These are phyloP conservation scores for Triticum urartu DNA, from an alignment of 176 grass and related monocot genomes.

Conservation along the genomic window DNA sequence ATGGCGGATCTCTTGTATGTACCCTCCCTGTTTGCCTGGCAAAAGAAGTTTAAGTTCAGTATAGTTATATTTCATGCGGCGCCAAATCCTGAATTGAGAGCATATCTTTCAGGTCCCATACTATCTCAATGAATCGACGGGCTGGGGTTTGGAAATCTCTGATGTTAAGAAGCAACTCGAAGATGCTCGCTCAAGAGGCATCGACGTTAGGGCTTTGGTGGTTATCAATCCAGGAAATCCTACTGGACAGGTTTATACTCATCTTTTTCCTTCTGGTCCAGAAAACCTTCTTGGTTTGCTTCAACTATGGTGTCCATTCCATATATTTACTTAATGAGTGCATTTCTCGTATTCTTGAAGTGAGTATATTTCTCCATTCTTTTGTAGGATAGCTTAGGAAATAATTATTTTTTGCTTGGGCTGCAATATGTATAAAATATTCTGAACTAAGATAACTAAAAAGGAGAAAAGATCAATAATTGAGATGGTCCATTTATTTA, in stretches of 20 bases:
- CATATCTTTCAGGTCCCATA: slow-evolving; percentile 78
- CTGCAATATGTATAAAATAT: slow-evolving; percentile 3
- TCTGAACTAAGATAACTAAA: slow-evolving; percentile 5
- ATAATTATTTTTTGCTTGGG: not conserved
- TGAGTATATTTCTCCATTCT: not conserved
- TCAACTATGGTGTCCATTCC: not conserved
- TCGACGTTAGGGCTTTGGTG: slow-evolving; percentile 80
- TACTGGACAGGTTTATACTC: slow-evolving; percentile 77
- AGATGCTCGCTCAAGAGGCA: slow-evolving; percentile 79
- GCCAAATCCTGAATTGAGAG: slow-evolving; percentile 5
- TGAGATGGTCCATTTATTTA: slow-evolving; percentile 20
- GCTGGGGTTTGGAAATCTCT: slow-evolving; percentile 91
- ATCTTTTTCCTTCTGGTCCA: not conserved
- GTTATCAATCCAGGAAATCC: slow-evolving; percentile 99
- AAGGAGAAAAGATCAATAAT: slow-evolving; percentile 1
- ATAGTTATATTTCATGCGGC: not conserved
- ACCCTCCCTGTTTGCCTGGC: not conserved
- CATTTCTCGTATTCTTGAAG: not conserved
- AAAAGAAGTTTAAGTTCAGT: not conserved
- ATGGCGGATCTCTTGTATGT: slow-evolving; percentile 97
- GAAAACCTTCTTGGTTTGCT: not conserved
- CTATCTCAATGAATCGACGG: slow-evolving; percentile 89
- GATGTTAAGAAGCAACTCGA: slow-evolving; percentile 90
- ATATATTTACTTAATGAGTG: not conserved
- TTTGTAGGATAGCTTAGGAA: not conserved